These are phyloP conservation scores for Aspergillus bombycis DNA, from an alignment of 2,329 filamentous ascomycete genomes.

Conservation along the genomic window DNA sequence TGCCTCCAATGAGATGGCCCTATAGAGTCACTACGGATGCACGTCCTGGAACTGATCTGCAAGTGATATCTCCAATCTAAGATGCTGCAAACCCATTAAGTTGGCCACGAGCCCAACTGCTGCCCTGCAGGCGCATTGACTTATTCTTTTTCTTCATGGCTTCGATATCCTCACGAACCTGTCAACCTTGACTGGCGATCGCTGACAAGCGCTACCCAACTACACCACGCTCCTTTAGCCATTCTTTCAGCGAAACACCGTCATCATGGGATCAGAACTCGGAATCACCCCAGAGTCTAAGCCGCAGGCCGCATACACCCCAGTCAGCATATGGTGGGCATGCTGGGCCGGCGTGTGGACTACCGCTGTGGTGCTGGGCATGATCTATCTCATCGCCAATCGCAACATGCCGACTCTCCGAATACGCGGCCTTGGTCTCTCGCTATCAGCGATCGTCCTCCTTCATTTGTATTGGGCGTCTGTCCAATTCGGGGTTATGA, in stretches of 20 bases:
- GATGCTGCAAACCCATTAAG: not conserved
- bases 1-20: not conserved
- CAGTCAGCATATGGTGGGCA: slow-evolving; percentile 35
- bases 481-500: slow-evolving; percentile 39
- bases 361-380: slow-evolving; percentile 31
- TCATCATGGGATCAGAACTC: slow-evolving; percentile 35
- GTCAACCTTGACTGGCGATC: not conserved
- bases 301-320: slow-evolving; percentile 22
- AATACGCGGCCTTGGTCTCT: slow-evolving; percentile 43
- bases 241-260: slow-evolving; percentile 1
- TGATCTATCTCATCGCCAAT: slow-evolving; percentile 35
- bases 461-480: slow-evolving; percentile 44
- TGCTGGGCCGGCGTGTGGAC: slow-evolving; percentile 38
- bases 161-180: not conserved
- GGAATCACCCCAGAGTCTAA: slow-evolving; percentile 31
- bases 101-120: not conserved
- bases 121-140: not conserved
- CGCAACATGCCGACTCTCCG: slow-evolving; percentile 40
- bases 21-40: not conserved
- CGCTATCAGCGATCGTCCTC: slow-evolving; percentile 38
- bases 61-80: not conserved
- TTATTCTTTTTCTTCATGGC: not conserved
- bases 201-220: slow-evolving; percentile 10
- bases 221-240: slow-evolving; percentile 14
- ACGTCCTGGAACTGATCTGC: not conserved